phyloP scores from a whole-genome alignment of 495 filamentous ascomycete species.

The Friedmanniomyces simplex region DNA sequence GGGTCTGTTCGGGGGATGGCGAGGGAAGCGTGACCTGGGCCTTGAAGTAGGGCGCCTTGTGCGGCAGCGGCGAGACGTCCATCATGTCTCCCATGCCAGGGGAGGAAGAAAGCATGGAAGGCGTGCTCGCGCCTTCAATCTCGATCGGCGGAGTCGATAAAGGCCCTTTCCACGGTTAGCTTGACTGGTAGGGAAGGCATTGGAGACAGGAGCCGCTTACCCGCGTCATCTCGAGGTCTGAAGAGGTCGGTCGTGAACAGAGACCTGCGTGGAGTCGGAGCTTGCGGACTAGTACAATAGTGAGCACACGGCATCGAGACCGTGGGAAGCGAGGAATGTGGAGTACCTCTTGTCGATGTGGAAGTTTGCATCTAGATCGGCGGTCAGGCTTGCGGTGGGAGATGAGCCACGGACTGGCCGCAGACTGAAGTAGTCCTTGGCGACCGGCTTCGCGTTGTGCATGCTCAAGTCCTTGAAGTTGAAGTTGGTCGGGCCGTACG shows the following conservation, averaged over 20 bases:
- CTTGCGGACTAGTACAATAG: conserved; percentile 57
- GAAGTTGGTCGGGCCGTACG: conserved; percentile 54
- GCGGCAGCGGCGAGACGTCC: conserved; percentile 91
- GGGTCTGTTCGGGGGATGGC: conserved; percentile 45
- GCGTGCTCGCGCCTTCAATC: conserved; percentile 64
- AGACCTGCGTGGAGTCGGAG: conserved; percentile 83
- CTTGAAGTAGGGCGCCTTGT: conserved; percentile 61
- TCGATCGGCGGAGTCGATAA: conserved; percentile 76
- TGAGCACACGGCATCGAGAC: conserved; percentile 18
- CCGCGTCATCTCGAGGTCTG: conserved; percentile 53
- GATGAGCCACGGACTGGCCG: conserved; percentile 74
- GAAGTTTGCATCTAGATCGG: conserved; percentile 93
- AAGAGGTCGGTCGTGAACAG: conserved; percentile 79
- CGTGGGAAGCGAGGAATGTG: conserved; percentile 19
- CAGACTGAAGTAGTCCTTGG: conserved; percentile 68
- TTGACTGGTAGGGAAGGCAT: neutral
- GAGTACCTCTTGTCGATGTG: conserved; percentile 80
- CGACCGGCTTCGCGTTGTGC: conserved; percentile 34
- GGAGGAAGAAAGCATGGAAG: conserved; percentile 73
- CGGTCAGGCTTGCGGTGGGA: conserved; percentile 77
- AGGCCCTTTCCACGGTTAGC: conserved; percentile 38
- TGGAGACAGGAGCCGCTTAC: conserved; percentile 41
- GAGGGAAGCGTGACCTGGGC: conserved; percentile 54
- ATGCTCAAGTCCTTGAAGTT: conserved; percentile 63
- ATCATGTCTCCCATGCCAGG: conserved; percentile 65